phyloP scores from a whole-genome alignment of 2,329 filamentous ascomycete species.

The Saccharata proteae region DNA sequence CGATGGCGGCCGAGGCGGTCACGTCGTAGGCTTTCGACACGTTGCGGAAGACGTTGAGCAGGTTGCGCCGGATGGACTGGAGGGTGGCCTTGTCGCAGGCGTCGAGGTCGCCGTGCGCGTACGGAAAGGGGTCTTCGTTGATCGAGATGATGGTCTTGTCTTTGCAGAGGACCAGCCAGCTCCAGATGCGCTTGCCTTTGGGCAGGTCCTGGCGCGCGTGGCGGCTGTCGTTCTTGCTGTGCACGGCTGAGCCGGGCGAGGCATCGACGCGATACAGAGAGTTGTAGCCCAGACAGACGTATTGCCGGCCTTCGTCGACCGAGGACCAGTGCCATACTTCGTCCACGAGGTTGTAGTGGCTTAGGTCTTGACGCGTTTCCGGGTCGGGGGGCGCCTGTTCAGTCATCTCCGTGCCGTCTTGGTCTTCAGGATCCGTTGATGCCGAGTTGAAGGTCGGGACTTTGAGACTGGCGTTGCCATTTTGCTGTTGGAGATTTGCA shows the following conservation, averaged over 20 bases:
- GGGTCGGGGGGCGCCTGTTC: neutral
- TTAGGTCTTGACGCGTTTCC: conserved; percentile 16
- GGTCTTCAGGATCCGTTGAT: conserved; percentile 1
- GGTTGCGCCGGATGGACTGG: conserved; percentile 43
- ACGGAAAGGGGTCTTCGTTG: conserved; percentile 45
- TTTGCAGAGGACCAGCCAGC: conserved; percentile 57
- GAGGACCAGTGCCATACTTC: conserved; percentile 67
- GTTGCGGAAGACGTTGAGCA: conserved; percentile 49
- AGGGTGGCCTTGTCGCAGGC: conserved; percentile 34
- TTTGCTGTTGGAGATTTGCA: neutral
- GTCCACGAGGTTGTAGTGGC: conserved; percentile 49
- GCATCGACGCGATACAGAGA: conserved; percentile 37
- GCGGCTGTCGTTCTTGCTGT: conserved; percentile 2
- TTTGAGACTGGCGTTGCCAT: neutral
- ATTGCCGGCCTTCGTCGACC: conserved; percentile 54
- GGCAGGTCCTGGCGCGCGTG: conserved; percentile 26
- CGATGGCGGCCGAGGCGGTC: conserved; percentile 26
- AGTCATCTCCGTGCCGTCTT: neutral
- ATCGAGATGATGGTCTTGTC: conserved; percentile 61
- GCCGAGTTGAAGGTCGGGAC: neutral
- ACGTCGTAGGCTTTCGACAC: conserved; percentile 42
- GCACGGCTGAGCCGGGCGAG: neutral
- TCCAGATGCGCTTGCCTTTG: conserved; percentile 48
- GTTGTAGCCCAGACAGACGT: conserved; percentile 63
- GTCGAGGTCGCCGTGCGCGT: conserved; percentile 22